Evolutionary conservation across 306 rosid genomes (phyloP), one percentile per base, ranked within the genome.

Genomic region (Pyrus bretschneideri): DNA sequence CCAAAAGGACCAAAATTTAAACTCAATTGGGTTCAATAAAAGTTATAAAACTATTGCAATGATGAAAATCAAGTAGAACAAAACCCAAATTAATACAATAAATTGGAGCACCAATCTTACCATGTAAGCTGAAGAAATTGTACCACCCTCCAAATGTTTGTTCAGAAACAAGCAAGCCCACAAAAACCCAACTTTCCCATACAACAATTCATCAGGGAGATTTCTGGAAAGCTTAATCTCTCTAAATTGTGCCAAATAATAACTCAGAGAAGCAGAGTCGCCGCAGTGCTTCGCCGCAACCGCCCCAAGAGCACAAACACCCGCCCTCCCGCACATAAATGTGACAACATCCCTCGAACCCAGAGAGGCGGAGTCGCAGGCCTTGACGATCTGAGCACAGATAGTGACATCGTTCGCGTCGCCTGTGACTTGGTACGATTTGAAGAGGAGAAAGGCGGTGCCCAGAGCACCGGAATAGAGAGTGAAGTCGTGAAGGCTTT

Each of bases 261-360:
- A 81, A 25, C 65, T 75, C 52, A 88, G 74, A 60, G 80, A 85
- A 65, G 73, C 83, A 57, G 73, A 72, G 78, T 89, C 89, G 8
- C 89, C 87, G 2, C 25, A 75, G 64, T 76, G 81, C 74, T 89
- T 92, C 11, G 93, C 95, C 61, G 72, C 82, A 40, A 89, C 95
- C 70, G 93, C 97, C 9, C 95, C 97, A 81, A 91, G 88, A 42
- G 90, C 89, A 62, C 90, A 89, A 62, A 91, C 87, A 69, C 95
- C 93, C 38, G 89, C 91, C 66, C 93, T 92, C 61, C 97, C 97
- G 72, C 93, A 89, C 54, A 92, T 76, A 55, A 92, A 89, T 35
- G 88, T 86, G 14, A 85, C 91, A 63, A 85, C 91, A 63, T 85
- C 90, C 87, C 95, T 92, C 11, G 96, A 84, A 76, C 27, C 66